Base-by-base conservation (phyloP, 495 filamentous ascomycete genomes). In the Aspergillus funiculosus region DNA sequence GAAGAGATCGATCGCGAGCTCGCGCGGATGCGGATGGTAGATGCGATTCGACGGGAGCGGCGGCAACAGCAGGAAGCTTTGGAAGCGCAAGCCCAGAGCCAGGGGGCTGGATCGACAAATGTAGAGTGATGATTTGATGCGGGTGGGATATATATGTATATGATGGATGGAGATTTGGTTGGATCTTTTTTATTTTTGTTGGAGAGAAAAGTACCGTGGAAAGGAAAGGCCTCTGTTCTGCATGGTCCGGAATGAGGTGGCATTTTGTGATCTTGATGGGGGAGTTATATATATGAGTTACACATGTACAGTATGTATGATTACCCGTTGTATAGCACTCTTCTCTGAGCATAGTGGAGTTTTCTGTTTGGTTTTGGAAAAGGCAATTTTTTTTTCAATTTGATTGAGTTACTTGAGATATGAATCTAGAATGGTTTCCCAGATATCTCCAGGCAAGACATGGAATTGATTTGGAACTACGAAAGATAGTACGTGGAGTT, bases 1-100 rank as follows among this genome's bases (percentile, higher is more conserved):
- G 91, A 95, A 26, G 92, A 99, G 67, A 90, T 95, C 47, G 67
- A 78, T 5, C 69, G 71, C 35, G 87, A 95, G 74, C 63, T 94
- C 25, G 71, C 88, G 55, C 70, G 87, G 46, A 71, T 96, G 67
- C 77, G 81, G 45, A 69, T 54, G 58, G 50, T 58, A 4, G 68
- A 72, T 53, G 49, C 52, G n/a, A 4, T 69, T 6, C 52, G 58
- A 22, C 68, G 57, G 48, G 77, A 79, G 56, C 56, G 73, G 52
- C 72, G 84, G 45, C 80, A 79, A 44, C 67, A 63, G 62, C 66
- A 82, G 39, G 59, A 87, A 60, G 75, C 74, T 49, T 58, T 58
- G 26, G 77, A 81, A 62, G 72, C 66, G 15, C 59, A 65, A 46
- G 64, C 67, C 25, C 45, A 70, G 51, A 59, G 61, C n/a, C 54